Base-by-base conservation (phyloP, 177 flowering plant species). In the Telopea speciosissima region DNA sequence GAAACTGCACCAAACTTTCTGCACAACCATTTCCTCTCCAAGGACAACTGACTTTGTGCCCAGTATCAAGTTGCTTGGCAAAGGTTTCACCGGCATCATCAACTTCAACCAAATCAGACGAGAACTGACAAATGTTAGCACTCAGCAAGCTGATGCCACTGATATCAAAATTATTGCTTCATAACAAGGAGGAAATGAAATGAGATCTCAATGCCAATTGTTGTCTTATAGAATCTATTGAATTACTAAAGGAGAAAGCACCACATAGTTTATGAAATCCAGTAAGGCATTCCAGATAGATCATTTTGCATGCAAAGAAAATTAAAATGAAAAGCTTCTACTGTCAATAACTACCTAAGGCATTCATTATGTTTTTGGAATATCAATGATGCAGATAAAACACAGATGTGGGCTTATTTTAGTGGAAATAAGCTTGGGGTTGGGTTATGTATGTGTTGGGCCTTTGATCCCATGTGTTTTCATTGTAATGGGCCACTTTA, bases 21-120 rank as follows among this genome's bases (percentile, higher is more conserved):
- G 96, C 90, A 77, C 99, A 96, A 82, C 85, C 84, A 78, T 89
- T 96, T 82, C 96, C 99, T 78, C 82, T 84, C 99, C 99, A 96
- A 63, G 95, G 90, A 78, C 99, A 96, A 42, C 68, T 76, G 67
- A 71, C 77, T 74, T 80, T 85, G 77, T 96, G 99, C 54, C 86
- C 89, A 33, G 61, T 77, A 82, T 90, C 95, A 73, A 93, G 93
- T 83, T 88, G 84, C 77, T 82, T 86, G 45, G 90, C 78, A 84
- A 92, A 93, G 49, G 82, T 88, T 76, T 86, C 91, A 59, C 78
- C 83, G 68, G 87, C 90, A 75, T 68, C 68, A 72, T 89, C 93
- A 85, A 75, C 98, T 93, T 78, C 77, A 86, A 42, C 61, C 70
- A 70, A 70, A 68, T 74, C 28, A 54, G 68, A 70, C 28, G 74